Evolutionary conservation across 495 filamentous ascomycete species (phyloP), one percentile per base, ranked within the genome.

Genomic region (Coniosporium apollinis): DNA sequence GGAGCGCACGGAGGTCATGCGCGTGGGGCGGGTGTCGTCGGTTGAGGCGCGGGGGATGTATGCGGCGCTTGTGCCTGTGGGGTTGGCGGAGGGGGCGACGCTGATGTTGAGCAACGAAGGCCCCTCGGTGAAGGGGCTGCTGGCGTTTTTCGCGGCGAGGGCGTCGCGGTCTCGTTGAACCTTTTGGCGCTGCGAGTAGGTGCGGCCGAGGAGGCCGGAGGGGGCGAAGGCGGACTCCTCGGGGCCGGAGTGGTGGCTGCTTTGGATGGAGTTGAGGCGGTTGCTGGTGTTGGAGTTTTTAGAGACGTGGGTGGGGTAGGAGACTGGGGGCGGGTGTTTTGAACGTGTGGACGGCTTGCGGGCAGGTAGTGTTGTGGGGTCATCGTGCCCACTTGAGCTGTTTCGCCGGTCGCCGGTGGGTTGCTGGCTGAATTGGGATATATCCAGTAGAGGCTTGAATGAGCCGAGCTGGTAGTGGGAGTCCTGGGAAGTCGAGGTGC

Each of bases 151-250:
- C 11, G 30, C 30, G 9, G 11, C n/a, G n/a, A n/a, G n/a, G 4
- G 39, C 38, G 19, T 75, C 67, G 6, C 60, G 53, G 28, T 74
- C 73, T 28, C 62, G 65, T 49, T 69, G 61, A 1, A 63, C 59
- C 19, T 53, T 53, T 41, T 73, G 69, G 30, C 76, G 67, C 42
- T 77, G 59, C 3, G 67, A 72, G 51, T 81, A 79, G 0, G 57
- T 69, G 29, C 69, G 55, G 9, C 76, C 76, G 11, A 79, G 62
- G 0, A 81, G 62, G n/a, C 73, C 64, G 2, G 56, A 50, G 2
- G 66, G 50, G 0, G 69, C 52, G 41, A 82, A 78, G 1, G 67
- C 58, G 15, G 65, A 54, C 2, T 54, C 53, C 2, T 65, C 61
- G 22, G 28, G 43, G 37, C n/a, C n/a, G 17, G 46, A 30, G 19